These are phyloP conservation scores for Hygrocybe coccinea DNA, from an alignment of 768 basidiomycete species.

Conservation along the genomic window DNA sequence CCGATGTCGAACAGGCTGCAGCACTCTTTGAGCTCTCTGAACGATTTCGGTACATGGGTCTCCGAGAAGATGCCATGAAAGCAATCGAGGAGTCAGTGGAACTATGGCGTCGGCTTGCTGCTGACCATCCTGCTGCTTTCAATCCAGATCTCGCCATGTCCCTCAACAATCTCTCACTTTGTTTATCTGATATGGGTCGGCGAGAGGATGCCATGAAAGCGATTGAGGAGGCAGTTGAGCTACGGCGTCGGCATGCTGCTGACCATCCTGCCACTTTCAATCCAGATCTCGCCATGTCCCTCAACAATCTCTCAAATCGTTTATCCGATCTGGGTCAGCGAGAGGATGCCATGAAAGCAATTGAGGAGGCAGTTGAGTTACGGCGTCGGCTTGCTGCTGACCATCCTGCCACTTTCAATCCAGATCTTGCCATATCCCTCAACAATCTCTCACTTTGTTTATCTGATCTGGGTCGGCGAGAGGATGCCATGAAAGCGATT, in stretches of 20 bases:
- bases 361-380: neutral
- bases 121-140: too few relatives aligned
- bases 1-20: too few relatives aligned
- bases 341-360: neutral
- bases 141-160: too few relatives aligned
- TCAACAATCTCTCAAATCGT: neutral
- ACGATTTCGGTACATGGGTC: too few relatives aligned
- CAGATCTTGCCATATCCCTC: neutral
- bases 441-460: too few relatives aligned
- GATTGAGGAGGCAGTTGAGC: too few relatives aligned
- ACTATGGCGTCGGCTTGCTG: neutral
- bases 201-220: too few relatives aligned
- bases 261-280: neutral
- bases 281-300: neutral
- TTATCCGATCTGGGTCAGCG: neutral
- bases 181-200: too few relatives aligned
- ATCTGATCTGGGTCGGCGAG: too few relatives aligned
- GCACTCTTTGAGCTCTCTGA: too few relatives aligned
- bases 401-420: neutral
- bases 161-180: too few relatives aligned
- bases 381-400: neutral
- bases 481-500: too few relatives aligned
- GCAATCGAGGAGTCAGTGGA: neutral
- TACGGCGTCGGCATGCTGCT: neutral
- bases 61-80: neutral